Base-by-base conservation (phyloP, 164 flowering plant species). In the Vitis cinerea region DNA sequence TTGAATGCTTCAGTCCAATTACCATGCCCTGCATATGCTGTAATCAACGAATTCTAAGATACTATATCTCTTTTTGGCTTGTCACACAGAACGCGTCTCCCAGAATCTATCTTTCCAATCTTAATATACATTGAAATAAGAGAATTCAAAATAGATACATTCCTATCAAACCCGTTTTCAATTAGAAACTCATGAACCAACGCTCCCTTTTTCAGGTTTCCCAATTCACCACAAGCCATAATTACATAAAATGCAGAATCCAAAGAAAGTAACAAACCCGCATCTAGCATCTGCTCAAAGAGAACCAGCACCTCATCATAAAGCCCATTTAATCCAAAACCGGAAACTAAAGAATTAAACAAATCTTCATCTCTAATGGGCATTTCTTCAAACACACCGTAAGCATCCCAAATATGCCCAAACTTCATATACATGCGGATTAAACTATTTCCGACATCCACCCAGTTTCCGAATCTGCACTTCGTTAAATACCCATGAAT, bases 31-130 rank as follows among this genome's bases (percentile, higher is more conserved):
- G 81, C 79, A 78, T 77, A 77, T 47, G 79, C 81, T 5, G 75
- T 64, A 13, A 82, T 77, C 72, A 82, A 30, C 12, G 80, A 64
- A 75, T 80, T 82, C 83, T 83, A 82, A 29, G 85, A 77, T 55
- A 77, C 81, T 44, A 77, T 1, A 82, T 82, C 85, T 60, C 69
- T 79, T 63, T 59, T 17, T 56, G 17, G 48, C 75, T 73, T 77
- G 19, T 75, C 71, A 68, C 80, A 53, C 59, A 80, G 80, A 66
- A 77, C 31, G 44, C 51, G 61, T 63, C 52, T 61, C 47, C 79
- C 80, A 19, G 69, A 10, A 65, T 82, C 81, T 53, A 78, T 30
- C 48, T 79, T 79, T 30, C 79, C 80, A 17, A 65, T 16, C 72
- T 75, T 82, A 51, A 58, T 17, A 66, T 78, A 78, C 83, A 80